These are phyloP conservation scores for Penicillium sumatraense DNA, from an alignment of 2,329 filamentous ascomycete genomes.

Conservation along the genomic window DNA sequence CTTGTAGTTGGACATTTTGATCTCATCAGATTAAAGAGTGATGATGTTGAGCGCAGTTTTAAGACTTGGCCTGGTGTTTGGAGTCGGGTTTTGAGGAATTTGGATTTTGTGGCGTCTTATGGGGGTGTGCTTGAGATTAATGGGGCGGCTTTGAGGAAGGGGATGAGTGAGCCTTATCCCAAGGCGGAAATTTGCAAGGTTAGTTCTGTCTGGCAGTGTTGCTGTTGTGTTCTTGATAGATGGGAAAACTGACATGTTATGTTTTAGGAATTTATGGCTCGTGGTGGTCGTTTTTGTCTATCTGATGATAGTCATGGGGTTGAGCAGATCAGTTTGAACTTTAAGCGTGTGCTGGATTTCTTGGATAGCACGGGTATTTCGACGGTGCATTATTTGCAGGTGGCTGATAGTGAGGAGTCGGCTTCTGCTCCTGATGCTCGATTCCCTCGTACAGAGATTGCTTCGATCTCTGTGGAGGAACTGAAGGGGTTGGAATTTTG, in stretches of 20 bases:
- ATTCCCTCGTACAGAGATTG: slow-evolving; percentile 42
- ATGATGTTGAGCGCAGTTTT: slow-evolving; percentile 67
- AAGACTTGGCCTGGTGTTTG: slow-evolving; percentile 68
- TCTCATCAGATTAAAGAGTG: slow-evolving; percentile 79
- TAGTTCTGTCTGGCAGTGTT: slow-evolving; percentile 31
- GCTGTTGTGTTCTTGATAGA: neutral
- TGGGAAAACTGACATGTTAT: neutral
- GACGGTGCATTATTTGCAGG: slow-evolving; percentile 44
- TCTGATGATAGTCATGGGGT: slow-evolving; percentile 94
- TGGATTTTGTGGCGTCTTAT: slow-evolving; percentile 71
- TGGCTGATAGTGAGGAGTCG: slow-evolving; percentile 24
- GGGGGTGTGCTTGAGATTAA: slow-evolving; percentile 90
- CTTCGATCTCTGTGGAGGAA: slow-evolving; percentile 37
- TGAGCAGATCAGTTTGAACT: slow-evolving; percentile 86
- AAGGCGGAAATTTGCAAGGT: slow-evolving; percentile 76
- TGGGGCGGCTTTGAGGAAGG: slow-evolving; percentile 84
- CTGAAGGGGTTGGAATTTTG: slow-evolving; percentile 42
- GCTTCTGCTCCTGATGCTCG: slow-evolving; percentile 33
- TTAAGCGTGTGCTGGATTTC: slow-evolving; percentile 71
- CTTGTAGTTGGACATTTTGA: slow-evolving; percentile 92
- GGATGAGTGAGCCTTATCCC: slow-evolving; percentile 88
- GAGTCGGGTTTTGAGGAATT: slow-evolving; percentile 73
- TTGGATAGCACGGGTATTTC: slow-evolving; percentile 57
- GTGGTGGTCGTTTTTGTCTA: slow-evolving; percentile 82
- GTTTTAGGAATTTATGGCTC: slow-evolving; percentile 67